Base-by-base conservation (phyloP, 345 rosid species). In the Gossypioides kirkii region DNA sequence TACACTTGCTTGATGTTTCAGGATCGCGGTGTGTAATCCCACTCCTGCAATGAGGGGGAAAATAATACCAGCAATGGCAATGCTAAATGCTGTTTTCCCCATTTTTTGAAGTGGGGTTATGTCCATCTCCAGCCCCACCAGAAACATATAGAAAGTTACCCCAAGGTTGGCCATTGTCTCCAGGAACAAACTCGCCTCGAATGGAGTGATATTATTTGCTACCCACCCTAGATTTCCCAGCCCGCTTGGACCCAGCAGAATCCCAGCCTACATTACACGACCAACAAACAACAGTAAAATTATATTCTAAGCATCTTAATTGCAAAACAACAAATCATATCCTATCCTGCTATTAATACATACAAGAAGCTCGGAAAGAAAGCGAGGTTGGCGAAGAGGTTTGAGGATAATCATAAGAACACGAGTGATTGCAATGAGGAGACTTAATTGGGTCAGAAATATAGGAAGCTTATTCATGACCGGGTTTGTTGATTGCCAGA, bases 31-130 rank as follows among this genome's bases (percentile, higher is more conserved):
- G 52, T 49, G 80, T 2, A 79, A 60, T 42, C 58, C 71, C 0
- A 68, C 41, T 12, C 89, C 87, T 0, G 63, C 20, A 10, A 50
- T 28, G 16, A 78, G 11, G 0, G 90, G 84, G 10, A 79, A 10
- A 3, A 78, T 3, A 26, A 76, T 58, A n/a, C 83, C 85, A 1
- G 81, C 75, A 2, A 77, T 10, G n/a, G 89, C 82, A 28, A 83
- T 22, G 52, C 64, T 36, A 8, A 73, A 42, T 1, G 76, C 61
- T 41, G 36, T 22, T 54, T 73, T 73, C 1, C 52, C 61, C n/a
- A 41, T 64, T 16, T 22, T 73, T 25, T 62, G 60, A 41, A 73
- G 9, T 4, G 76, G 76, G 49, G 76, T 52, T 2, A 64, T 22
- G 70, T 73, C 76, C 76, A 73, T 73, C 61, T 73, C 76, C 9